These are phyloP conservation scores for Kluyveromyces lactis DNA, from an alignment of 805 yeast species.

Conservation along the genomic window DNA sequence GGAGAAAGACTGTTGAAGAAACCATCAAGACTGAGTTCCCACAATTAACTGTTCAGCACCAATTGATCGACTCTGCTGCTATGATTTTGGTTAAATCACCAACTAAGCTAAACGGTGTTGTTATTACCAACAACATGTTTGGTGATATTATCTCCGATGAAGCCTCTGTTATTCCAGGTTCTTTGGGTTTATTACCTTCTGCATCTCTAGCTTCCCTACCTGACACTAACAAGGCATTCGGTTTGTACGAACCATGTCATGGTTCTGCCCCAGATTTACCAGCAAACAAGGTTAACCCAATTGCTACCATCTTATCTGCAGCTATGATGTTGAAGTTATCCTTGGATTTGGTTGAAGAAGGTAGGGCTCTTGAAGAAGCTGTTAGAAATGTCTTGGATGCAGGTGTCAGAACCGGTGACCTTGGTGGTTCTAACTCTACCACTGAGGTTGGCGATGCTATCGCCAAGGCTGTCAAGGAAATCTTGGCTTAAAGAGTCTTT, in stretches of 20 bases:
- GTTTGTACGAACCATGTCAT: slow-evolving; percentile 96
- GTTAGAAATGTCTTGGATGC: slow-evolving; percentile 73
- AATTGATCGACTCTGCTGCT: slow-evolving; percentile 96
- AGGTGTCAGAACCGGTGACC: slow-evolving; percentile 86
- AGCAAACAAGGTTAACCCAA: slow-evolving; percentile 82
- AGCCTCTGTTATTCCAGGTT: slow-evolving; percentile 97
- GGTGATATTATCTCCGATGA: slow-evolving; percentile 98
- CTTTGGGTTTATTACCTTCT: slow-evolving; percentile 90
- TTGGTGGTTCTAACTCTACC: slow-evolving; percentile 79
- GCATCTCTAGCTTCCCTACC: slow-evolving; percentile 95
- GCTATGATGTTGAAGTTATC: slow-evolving; percentile 97
- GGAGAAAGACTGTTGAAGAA: slow-evolving; percentile 90
- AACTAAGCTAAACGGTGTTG: slow-evolving; percentile 82
- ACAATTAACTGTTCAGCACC: slow-evolving; percentile 77
- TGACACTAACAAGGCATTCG: slow-evolving; percentile 88
- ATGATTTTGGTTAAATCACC: slow-evolving; percentile 94
- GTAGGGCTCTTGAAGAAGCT: slow-evolving; percentile 81
- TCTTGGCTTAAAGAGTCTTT: slow-evolving; percentile 29
- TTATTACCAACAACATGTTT: slow-evolving; percentile 92
- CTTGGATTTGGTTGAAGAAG: slow-evolving; percentile 73
- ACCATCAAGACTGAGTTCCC: slow-evolving; percentile 88
- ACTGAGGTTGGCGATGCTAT: slow-evolving; percentile 92
- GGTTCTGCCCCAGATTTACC: slow-evolving; percentile 97
- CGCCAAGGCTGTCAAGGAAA: slow-evolving; percentile 58
- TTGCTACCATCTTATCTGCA: slow-evolving; percentile 90